A percentile compares a stretch with the other conserved stretches of the same genome.
These are phyloP conservation scores for Lentinula aciculospora DNA, from an alignment of 768 basidiomycete species.

Conservation along the genomic window DNA sequence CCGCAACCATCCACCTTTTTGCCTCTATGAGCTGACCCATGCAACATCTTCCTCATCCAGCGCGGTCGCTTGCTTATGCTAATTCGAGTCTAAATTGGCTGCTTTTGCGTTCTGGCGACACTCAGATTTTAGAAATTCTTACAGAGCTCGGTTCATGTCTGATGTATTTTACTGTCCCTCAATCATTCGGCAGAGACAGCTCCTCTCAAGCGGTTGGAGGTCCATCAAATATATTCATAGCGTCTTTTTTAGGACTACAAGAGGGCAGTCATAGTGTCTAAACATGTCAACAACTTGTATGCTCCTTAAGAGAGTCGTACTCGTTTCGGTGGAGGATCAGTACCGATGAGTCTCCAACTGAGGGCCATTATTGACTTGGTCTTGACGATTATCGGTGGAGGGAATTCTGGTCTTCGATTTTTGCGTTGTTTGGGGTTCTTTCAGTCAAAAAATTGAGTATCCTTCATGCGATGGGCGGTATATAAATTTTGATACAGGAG, in stretches of 20 bases:
- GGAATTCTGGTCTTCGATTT: constrained; percentile 54
- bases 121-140: constrained; percentile 39
- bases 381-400: constrained; percentile 60
- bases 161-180: constrained; percentile 40
- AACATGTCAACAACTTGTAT: constrained; percentile 49
- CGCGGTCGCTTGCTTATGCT: constrained; percentile 58
- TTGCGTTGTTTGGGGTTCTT: constrained; percentile 51
- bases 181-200: constrained; percentile 30
- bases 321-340: constrained; percentile 46
- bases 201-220: constrained; percentile 53
- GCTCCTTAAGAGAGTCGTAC: constrained; percentile 48
- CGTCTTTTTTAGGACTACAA: constrained; percentile 2
- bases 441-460: constrained; percentile 48
- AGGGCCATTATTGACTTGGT: not conserved
- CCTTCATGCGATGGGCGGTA: constrained; percentile 44
- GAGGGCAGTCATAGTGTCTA: constrained; percentile 45
- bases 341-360: not conserved
- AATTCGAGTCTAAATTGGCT: constrained; percentile 50
- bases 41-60: constrained; percentile 55
- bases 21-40: constrained; percentile 56
- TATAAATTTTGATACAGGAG: constrained; percentile 50
- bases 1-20: constrained; percentile 16
- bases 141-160: constrained; percentile 31
- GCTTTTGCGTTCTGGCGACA: constrained; percentile 44
- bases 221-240: constrained; percentile 18